phyloP scores from a whole-genome alignment of 2,329 filamentous ascomycete species.

The Bipolaris victoriae region DNA sequence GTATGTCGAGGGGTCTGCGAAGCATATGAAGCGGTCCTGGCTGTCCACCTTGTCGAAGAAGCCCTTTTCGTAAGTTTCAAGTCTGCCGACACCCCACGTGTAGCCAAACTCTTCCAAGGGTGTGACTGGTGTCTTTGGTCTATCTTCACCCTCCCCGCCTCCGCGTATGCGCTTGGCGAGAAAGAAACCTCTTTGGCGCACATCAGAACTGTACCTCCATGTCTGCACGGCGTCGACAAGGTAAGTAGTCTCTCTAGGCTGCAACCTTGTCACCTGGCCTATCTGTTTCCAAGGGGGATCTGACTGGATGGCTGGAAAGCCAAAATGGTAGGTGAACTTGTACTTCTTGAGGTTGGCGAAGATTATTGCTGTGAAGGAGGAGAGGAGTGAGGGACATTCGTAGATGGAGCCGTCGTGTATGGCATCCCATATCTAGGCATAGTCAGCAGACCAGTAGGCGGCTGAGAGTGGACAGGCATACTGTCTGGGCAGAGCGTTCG shows the following conservation, averaged over 20 bases:
- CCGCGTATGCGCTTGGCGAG: conserved; percentile 76
- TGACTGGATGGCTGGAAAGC: conserved; percentile 90
- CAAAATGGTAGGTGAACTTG: conserved; percentile 97
- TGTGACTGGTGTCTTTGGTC: conserved; percentile 58
- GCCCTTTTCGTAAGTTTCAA: conserved; percentile 80
- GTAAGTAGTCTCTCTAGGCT: conserved; percentile 72
- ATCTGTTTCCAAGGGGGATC: conserved; percentile 75
- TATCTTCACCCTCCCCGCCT: conserved; percentile 33
- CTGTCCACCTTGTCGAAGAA: conserved; percentile 78
- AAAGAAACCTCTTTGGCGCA: conserved; percentile 91
- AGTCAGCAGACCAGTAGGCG: neutral
- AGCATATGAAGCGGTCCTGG: conserved; percentile 82
- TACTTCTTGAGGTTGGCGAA: conserved; percentile 98
- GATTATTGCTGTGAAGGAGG: conserved; percentile 86
- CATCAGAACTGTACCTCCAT: conserved; percentile 83
- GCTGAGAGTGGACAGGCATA: conserved; percentile 49
- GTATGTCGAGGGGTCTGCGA: conserved; percentile 93
- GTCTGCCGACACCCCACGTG: conserved; percentile 76
- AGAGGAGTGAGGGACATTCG: conserved; percentile 87
- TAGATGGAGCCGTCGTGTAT: conserved; percentile 97
- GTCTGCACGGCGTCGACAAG: conserved; percentile 85
- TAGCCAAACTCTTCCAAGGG: conserved; percentile 66
- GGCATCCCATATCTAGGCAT: conserved; percentile 85
- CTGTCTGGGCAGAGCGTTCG: conserved; percentile 77
- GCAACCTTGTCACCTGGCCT: conserved; percentile 56